Conservation (phyloP, 768 basidiomycete genomes). For the Mycena amicta region DNA sequence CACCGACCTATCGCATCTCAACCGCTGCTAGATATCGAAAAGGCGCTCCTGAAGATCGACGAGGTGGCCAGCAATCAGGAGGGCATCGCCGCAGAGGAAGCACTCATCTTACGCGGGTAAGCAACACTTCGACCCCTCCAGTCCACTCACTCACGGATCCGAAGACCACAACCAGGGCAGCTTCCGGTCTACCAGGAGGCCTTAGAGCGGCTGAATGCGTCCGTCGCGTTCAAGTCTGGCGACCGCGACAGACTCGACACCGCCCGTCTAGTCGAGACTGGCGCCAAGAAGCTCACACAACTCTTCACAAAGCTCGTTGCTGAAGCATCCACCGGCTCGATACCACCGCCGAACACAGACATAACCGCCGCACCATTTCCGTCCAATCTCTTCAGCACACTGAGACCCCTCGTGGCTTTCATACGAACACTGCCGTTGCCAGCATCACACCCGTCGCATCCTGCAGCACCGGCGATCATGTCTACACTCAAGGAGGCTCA, state of each 20-base stretch:
- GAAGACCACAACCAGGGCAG: constrained; percentile 72
- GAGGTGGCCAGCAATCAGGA: constrained; percentile 77
- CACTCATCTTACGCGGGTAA: constrained; percentile 77
- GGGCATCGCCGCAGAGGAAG: constrained; percentile 76
- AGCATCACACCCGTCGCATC: constrained; percentile 81
- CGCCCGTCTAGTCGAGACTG: constrained; percentile 81
- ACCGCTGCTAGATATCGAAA: constrained; percentile 68
- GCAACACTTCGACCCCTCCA: constrained; percentile 22
- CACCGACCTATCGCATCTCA: background rate
- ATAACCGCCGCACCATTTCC: constrained; percentile 59
- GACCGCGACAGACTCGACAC: constrained; percentile 16
- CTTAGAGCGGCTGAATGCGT: constrained; percentile 69
- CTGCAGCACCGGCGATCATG: constrained; percentile 66
- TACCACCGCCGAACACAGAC: constrained; percentile 61
- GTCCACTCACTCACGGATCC: constrained; percentile 1
- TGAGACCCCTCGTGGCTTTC: constrained; percentile 68
- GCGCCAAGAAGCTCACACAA: constrained; percentile 79
- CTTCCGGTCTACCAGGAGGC: constrained; percentile 69
- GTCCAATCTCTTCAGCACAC: constrained; percentile 48
- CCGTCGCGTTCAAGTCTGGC: constrained; percentile 24
- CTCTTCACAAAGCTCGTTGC: constrained; percentile 88
- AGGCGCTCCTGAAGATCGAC: constrained; percentile 75
- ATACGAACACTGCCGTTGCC: constrained; percentile 76
- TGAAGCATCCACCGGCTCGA: constrained; percentile 78
- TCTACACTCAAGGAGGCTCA: constrained; percentile 75